Percentiles rank a stretch among this genome's conserved stretches.
phyloP scores from a whole-genome alignment of 805 yeast genomes.

The Schizosaccharomyces osmophilus region DNA sequence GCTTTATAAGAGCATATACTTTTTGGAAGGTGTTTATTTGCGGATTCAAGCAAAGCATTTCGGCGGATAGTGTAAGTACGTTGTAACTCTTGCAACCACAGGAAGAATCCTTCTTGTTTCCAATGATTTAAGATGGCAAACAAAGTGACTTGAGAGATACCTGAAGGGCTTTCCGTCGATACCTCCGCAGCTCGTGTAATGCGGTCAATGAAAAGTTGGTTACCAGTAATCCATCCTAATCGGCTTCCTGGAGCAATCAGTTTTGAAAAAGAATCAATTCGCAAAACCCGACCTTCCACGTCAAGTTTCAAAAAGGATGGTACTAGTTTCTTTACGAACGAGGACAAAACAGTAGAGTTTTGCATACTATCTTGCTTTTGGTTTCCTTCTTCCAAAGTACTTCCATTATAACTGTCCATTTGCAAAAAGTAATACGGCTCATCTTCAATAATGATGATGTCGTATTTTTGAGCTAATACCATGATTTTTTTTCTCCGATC shows the following conservation, averaged over 20 bases:
- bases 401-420: slow-evolving; percentile 43
- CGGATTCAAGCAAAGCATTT: slow-evolving; percentile 60
- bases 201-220: slow-evolving; percentile 36
- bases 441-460: slow-evolving; percentile 71
- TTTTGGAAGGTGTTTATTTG: slow-evolving; percentile 32
- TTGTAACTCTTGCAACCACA: slow-evolving; percentile 61
- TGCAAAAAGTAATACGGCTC: slow-evolving; percentile 95
- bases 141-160: slow-evolving; percentile 48
- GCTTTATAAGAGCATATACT: slow-evolving; percentile 14
- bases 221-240: slow-evolving; percentile 74
- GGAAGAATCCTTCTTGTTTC: slow-evolving; percentile 12
- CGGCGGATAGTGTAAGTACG: slow-evolving; percentile 66
- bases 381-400: slow-evolving; percentile 3
- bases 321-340: neutral
- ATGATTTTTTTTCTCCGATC: slow-evolving; percentile 64
- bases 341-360: slow-evolving; percentile 29
- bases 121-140: slow-evolving; percentile 29
- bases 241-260: slow-evolving; percentile 80
- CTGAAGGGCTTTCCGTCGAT: slow-evolving; percentile 55
- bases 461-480: slow-evolving; percentile 59
- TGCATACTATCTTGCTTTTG: slow-evolving; percentile 35
- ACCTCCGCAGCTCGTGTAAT: slow-evolving; percentile 54
- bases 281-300: slow-evolving; percentile 66
- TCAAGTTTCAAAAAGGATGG: slow-evolving; percentile 28
- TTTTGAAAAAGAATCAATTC: slow-evolving; percentile 78